A percentile compares a stretch with the other conserved stretches of the same genome.
phyloP scores from a whole-genome alignment of 2,329 filamentous ascomycete species.

The Aspergillus alliaceus region DNA sequence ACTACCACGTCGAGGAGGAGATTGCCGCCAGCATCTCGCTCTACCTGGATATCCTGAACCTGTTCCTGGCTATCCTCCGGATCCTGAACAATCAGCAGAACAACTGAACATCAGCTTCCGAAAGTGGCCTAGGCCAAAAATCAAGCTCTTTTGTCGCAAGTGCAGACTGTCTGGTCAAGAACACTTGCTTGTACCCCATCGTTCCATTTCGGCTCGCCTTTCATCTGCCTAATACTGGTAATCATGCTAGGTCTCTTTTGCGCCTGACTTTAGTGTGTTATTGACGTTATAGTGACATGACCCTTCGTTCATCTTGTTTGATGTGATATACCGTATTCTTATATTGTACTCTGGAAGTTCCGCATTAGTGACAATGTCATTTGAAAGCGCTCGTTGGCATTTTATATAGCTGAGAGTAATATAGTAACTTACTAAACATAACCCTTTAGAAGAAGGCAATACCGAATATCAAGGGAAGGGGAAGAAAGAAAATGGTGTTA shows the following conservation, averaged over 20 bases:
- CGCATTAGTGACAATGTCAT: background rate
- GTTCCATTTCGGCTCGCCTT: too few relatives aligned
- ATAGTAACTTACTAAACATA: too few relatives aligned
- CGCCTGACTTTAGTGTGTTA: background rate
- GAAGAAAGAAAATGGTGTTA: too few relatives aligned
- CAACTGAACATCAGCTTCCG: constrained; percentile 60
- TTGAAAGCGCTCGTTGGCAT: background rate
- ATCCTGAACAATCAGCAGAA: constrained; percentile 96
- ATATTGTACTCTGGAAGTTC: background rate
- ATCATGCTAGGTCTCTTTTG: background rate
- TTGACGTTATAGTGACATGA: background rate
- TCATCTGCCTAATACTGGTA: background rate
- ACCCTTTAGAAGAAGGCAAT: too few relatives aligned
- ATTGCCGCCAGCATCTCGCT: constrained; percentile 93
- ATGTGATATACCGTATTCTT: background rate
- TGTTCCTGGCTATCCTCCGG: constrained; percentile 92
- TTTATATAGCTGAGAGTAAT: background rate
- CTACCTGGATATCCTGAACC: constrained; percentile 94
- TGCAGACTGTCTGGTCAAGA: background rate
- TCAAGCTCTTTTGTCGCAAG: background rate
- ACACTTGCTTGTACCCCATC: background rate
- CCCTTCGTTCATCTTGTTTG: background rate
- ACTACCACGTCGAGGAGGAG: constrained; percentile 97
- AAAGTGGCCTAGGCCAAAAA: background rate
- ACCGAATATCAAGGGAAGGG: too few relatives aligned